Percentiles rank a stretch among this genome's conserved stretches.
phyloP scores from a whole-genome alignment of 257 asterid genomes.

The Jaltomata sinuosa region DNA sequence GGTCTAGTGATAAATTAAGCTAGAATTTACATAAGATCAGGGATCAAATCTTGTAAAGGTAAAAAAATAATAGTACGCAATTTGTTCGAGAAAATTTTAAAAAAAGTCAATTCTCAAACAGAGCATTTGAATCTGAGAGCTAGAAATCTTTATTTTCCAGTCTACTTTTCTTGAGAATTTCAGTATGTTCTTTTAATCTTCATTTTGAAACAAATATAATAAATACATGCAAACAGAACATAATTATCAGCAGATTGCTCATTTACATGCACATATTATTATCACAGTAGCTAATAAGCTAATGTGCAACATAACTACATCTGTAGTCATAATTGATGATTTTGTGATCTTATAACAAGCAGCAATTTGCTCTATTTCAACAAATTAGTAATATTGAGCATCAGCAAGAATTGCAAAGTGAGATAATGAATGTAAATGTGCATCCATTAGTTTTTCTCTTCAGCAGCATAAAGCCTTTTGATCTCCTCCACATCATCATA shows the following conservation, averaged over 20 bases:
- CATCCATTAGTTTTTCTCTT: conserved; percentile 32
- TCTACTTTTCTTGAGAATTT: neutral
- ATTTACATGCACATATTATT: neutral
- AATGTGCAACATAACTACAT: neutral
- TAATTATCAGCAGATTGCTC: neutral
- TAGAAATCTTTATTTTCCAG: neutral
- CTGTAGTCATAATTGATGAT: neutral
- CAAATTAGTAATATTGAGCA: neutral
- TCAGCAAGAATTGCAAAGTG: neutral
- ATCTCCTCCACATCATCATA: conserved; percentile 90
- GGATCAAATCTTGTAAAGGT: no score
- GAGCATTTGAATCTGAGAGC: neutral
- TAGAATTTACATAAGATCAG: no score
- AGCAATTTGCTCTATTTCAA: neutral
- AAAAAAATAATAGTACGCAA: no score
- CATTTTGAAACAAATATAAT: neutral
- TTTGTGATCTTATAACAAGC: neutral
- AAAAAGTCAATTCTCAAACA: no score
- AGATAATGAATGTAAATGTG: neutral
- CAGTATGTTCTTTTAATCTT: neutral
- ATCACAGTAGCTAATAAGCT: neutral
- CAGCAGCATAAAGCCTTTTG: conserved; percentile 72
- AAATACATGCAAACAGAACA: neutral
- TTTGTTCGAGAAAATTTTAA: no score
- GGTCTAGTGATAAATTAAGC: no score